phyloP scores from a whole-genome alignment of 768 basidiomycete species.

The Tulasnella sp. region DNA sequence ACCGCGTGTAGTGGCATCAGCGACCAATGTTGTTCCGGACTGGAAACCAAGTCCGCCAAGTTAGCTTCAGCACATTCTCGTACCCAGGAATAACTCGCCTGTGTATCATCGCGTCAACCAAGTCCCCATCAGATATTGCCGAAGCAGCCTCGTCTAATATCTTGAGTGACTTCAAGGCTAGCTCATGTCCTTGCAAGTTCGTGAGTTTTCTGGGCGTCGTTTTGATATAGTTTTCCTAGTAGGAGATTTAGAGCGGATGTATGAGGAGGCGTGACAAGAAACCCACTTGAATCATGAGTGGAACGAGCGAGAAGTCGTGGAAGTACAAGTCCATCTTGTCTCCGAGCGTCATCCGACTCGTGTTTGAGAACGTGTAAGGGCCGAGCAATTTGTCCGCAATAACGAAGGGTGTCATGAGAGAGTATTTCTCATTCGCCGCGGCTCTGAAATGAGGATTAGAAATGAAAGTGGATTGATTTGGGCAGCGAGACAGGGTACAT shows the following conservation, averaged over 20 bases:
- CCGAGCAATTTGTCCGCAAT: constrained; percentile 82
- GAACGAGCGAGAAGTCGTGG: constrained; percentile 89
- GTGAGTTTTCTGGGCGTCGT: constrained; percentile 54
- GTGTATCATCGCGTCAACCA: constrained; percentile 88
- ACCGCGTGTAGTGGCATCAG: constrained; percentile 91
- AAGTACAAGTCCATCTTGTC: constrained; percentile 97
- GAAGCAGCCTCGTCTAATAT: constrained; percentile 82
- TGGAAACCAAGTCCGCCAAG: constrained; percentile 23
- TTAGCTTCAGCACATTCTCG: neutral
- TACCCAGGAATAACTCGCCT: constrained; percentile 40
- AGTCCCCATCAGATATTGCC: constrained; percentile 88
- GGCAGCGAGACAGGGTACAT: constrained; percentile 26
- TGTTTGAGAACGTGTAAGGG: constrained; percentile 80
- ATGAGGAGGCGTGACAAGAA: neutral
- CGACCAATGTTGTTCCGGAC: constrained; percentile 91
- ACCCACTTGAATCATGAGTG: constrained; percentile 82
- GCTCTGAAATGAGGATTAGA: constrained; percentile 36
- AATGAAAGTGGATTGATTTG: neutral
- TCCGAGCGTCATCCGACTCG: constrained; percentile 64
- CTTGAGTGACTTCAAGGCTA: constrained; percentile 57
- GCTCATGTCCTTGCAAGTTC: constrained; percentile 45
- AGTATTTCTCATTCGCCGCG: constrained; percentile 86
- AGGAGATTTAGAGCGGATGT: neutral
- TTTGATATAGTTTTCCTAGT: constrained; percentile 89
- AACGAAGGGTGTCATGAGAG: constrained; percentile 84